Evolutionary conservation across 495 filamentous ascomycete genomes (phyloP), one percentile per base, ranked within the genome.

Genomic region (Trichoderma erinaceum): DNA sequence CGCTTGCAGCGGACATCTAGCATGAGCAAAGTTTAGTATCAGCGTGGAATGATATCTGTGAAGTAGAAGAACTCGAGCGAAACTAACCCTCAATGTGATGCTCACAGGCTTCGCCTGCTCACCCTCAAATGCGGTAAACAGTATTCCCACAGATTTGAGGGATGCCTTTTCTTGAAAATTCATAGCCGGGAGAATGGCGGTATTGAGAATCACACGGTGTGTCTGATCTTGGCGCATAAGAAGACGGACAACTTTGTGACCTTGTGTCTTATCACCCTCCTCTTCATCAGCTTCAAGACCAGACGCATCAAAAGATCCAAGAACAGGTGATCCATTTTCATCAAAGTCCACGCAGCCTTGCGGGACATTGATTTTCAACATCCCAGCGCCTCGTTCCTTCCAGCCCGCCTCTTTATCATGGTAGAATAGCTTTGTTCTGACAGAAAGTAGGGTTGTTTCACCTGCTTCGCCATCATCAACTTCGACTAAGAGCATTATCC

Each of bases 181-280:
- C 85, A 93, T 89, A 6, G 85, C 84, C 71, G 89, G 87, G 63
- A 90, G 85, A 67, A 97, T 80, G 1, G 86, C 84, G 4, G 88
- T 89, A 76, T 97, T 97, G 48, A 97, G 82, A 73, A 95, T 87
- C n/a, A 97, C 88, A n/a, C 91, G 86, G 66, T 89, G 83, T 6
- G 89, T 90, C 50, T 90, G 90, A 70, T 96, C 92, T 56, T 94
- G 92, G 6, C 93, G 87, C 88, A 97, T 92, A 68, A 97, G 85
- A 71, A 97, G 84, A 29, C 93, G 88, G 13, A 86, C 86, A 29
- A 80, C 75, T 68, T 80, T 82, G 48, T 38, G 25, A 7, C 21
- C 65, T 27, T 32, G 35, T 12, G 43, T 32, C n/a, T 65, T 46
- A 1, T 43, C 65, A 21, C 48, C 56, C 8, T 7, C 48, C 13